These are phyloP conservation scores for Glycine soja DNA, from an alignment of 306 rosid species.

Conservation along the genomic window DNA sequence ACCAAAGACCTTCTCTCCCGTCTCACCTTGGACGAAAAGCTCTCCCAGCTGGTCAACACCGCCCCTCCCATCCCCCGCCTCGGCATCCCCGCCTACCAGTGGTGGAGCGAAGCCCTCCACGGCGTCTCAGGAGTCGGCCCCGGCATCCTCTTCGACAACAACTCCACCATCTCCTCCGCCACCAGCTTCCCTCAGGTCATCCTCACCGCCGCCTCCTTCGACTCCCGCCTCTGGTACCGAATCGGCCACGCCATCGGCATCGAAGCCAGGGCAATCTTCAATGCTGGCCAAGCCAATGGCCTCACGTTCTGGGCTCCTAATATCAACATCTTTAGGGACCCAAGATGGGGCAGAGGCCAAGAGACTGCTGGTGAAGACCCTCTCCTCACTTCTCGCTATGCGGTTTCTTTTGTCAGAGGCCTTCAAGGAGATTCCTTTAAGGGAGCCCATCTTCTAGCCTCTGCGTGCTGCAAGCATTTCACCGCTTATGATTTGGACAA, in stretches of 20 bases:
- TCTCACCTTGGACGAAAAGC: constrained; percentile 89
- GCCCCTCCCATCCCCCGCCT: constrained; percentile 89
- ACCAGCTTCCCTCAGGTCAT: constrained; percentile 99
- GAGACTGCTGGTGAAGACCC: constrained; percentile 99
- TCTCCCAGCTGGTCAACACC: constrained; percentile 83
- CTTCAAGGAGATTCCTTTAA: constrained; percentile 76
- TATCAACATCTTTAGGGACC: constrained; percentile 90
- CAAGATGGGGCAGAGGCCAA: constrained; percentile 98
- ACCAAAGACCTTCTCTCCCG: constrained; percentile 76
- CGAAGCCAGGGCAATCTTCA: constrained; percentile 82
- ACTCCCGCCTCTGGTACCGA: constrained; percentile 76
- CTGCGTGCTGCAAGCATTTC: constrained; percentile 97
- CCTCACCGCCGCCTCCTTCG: constrained; percentile 84
- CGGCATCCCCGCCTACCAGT: constrained; percentile 78
- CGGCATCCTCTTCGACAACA: constrained; percentile 60
- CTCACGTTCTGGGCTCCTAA: constrained; percentile 98
- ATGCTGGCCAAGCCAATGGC: constrained; percentile 79
- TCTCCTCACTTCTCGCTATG: constrained; percentile 60
- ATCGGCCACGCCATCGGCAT: constrained; percentile 77
- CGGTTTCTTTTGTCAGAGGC: constrained; percentile 82
- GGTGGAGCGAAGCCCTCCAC: constrained; percentile 97
- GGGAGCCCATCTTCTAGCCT: constrained; percentile 75
- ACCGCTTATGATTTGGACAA: constrained; percentile 94
- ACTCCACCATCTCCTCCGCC: constrained; percentile 50
- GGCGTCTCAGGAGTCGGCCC: constrained; percentile 67